Evolutionary conservation across 495 filamentous ascomycete species (phyloP), one percentile per base, ranked within the genome.

Genomic region (Hypoxylon fuscum): DNA sequence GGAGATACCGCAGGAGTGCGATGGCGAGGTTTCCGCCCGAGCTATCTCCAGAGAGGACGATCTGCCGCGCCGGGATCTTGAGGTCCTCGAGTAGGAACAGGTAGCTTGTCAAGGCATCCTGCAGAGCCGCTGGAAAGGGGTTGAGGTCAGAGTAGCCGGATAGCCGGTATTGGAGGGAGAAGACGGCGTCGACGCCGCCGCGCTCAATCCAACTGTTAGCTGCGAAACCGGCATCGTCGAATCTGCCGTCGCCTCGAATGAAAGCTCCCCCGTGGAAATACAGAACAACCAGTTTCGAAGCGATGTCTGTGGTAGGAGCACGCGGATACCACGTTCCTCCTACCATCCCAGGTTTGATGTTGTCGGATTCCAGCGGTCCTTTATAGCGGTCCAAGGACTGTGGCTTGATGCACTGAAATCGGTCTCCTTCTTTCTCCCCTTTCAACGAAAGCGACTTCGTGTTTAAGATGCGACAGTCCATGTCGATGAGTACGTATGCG

Each of bases 201-300:
- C 62, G 27, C 37, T 67, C 35, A 11, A 42, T n/a, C 8, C 59
- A 25, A 0, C 63, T 70, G n/a, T 62, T 46, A 2, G 67, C 52
- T 5, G 72, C 43, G 32, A 65, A 15, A 9, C 23, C 8, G 50
- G 69, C 10, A 59, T n/a, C 62, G 27, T 66, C 66, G 3, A 74
- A 51, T 12, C 72, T n/a, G n/a, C n/a, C 73, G 61, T 78, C 71
- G 38, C 73, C 67, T 22, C 75, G 20, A 20, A 83, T 72, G 59
- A 72, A 85, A 7, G 76, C 79, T 7, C 81, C 82, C 23, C 81
- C 79, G 43, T 84, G 81, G 46, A 84, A 85, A 65, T 90, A 92
- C 8, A 93, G 75, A 5, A 91, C 71, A 5, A 68, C 37, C 1
- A 34, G 42, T 25, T 54, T 61, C 0, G 32, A 29, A 1, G 51